phyloP scores from a whole-genome alignment of 495 filamentous ascomycete genomes.

The Penicillium crystallinum region DNA sequence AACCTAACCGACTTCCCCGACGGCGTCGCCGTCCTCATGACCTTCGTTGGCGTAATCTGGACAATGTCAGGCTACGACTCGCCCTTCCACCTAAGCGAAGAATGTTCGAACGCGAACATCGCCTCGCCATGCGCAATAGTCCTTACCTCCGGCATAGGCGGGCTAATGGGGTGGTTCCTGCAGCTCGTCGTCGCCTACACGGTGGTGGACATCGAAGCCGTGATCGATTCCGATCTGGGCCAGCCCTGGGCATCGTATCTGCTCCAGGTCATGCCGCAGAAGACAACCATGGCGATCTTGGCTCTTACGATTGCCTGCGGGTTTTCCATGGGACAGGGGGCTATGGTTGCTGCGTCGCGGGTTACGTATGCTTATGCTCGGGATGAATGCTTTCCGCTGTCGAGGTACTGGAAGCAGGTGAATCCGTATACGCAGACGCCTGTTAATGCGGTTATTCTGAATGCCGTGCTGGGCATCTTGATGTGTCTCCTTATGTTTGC shows the following conservation, averaged over 20 bases:
- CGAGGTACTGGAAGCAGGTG: slow-evolving; percentile 59
- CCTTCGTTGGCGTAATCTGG: slow-evolving; percentile 63
- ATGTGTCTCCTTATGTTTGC: slow-evolving; percentile 67
- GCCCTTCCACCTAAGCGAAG: slow-evolving; percentile 71
- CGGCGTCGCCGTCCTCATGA: slow-evolving; percentile 70
- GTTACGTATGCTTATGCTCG: slow-evolving; percentile 79
- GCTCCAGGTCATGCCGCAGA: slow-evolving; percentile 62
- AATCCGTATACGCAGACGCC: slow-evolving; percentile 63
- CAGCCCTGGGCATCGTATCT: slow-evolving; percentile 76
- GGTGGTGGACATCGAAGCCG: slow-evolving; percentile 58
- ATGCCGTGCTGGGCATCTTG: slow-evolving; percentile 57
- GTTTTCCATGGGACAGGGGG: slow-evolving; percentile 78
- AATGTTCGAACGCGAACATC: slow-evolving; percentile 72
- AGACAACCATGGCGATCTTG: slow-evolving; percentile 61
- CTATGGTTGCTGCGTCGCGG: slow-evolving; percentile 74
- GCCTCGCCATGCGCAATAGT: slow-evolving; percentile 75
- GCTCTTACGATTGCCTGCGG: slow-evolving; percentile 68
- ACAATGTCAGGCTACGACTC: slow-evolving; percentile 68
- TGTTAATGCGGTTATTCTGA: slow-evolving; percentile 76
- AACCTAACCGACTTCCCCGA: slow-evolving; percentile 66
- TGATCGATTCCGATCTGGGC: slow-evolving; percentile 59
- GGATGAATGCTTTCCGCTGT: slow-evolving; percentile 71
- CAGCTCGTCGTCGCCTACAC: slow-evolving; percentile 80
- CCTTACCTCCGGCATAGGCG: slow-evolving; percentile 62
- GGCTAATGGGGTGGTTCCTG: slow-evolving; percentile 67